These are phyloP conservation scores for Ceratocystis ficicola DNA, from an alignment of 2,329 filamentous ascomycete genomes.

Conservation along the genomic window DNA sequence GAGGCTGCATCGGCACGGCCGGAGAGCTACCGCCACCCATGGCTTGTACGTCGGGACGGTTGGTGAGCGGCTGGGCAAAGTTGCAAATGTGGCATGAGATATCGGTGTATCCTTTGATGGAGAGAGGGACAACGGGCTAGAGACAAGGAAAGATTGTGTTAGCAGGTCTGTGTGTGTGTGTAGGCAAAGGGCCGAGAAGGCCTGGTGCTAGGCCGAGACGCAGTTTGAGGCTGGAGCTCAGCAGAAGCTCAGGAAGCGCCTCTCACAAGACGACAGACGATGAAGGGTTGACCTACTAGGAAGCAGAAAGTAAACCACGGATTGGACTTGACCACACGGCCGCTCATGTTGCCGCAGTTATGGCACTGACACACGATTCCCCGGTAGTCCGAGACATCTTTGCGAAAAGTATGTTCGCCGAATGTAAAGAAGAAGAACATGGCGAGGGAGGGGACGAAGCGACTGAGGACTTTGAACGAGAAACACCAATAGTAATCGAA, in stretches of 20 bases:
- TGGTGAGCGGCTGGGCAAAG: constrained; percentile 55
- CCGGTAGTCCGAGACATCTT: constrained; percentile 49
- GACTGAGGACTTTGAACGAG: not conserved
- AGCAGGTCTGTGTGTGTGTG: constrained; percentile 33
- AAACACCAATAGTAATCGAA: not conserved
- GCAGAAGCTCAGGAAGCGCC: not conserved
- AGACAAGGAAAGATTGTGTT: constrained; percentile 20
- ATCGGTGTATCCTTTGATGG: constrained; percentile 53
- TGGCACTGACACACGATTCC: constrained; percentile 50
- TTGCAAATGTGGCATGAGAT: constrained; percentile 64
- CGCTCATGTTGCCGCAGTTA: constrained; percentile 54
- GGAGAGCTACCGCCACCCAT: constrained; percentile 36
- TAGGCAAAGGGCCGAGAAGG: constrained; percentile 48
- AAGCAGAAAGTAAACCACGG: constrained; percentile 75
- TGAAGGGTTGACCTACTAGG: constrained; percentile 37
- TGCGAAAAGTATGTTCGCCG: constrained; percentile 50
- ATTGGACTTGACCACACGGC: constrained; percentile 47
- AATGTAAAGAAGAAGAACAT: constrained; percentile 54
- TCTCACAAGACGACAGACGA: not conserved
- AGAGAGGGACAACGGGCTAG: constrained; percentile 60
- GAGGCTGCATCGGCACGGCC: constrained; percentile 17
- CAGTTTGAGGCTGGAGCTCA: not conserved
- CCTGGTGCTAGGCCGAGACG: constrained; percentile 23
- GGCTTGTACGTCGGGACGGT: constrained; percentile 43
- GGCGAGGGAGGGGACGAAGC: constrained; percentile 18